Percentiles rank a stretch among this genome's conserved stretches.
Conservation (phyloP, 2,329 filamentous ascomycete genomes). For the Apiospora kogelbergensis region DNA sequence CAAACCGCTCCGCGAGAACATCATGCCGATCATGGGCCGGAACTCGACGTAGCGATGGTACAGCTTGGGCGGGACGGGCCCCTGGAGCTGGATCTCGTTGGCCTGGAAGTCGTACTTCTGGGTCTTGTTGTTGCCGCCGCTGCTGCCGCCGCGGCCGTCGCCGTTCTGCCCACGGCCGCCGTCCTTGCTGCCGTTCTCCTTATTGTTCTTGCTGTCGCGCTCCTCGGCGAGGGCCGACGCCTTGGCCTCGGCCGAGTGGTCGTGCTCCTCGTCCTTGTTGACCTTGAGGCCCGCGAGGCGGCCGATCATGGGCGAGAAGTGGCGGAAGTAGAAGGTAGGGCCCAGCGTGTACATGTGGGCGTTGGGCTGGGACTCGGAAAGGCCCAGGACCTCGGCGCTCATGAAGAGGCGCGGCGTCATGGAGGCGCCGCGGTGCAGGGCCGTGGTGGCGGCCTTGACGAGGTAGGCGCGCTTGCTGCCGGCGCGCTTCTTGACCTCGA, state of each 20-base stretch:
- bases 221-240: conserved; percentile 14
- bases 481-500: conserved; percentile 76
- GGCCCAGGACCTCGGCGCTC: conserved; percentile 76
- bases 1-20: conserved; percentile 79
- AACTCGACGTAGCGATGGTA: conserved; percentile 96
- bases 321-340: conserved; percentile 73
- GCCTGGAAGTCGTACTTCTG: conserved; percentile 92
- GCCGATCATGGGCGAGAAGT: conserved; percentile 88
- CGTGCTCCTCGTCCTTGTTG: conserved; percentile 55
- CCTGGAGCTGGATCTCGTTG: conserved; percentile 83
- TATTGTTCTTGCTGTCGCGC: not conserved
- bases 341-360: conserved; percentile 78
- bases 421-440: conserved; percentile 60
- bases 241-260: conserved; percentile 24
- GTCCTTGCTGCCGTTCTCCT: not conserved
- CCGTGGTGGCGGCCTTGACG: conserved; percentile 65
- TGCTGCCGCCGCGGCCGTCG: not conserved
- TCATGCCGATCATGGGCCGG: conserved; percentile 81
- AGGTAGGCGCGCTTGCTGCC: conserved; percentile 86
- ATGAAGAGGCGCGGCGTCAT: conserved; percentile 71
- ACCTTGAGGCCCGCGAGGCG: conserved; percentile 73
- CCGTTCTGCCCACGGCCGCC: not conserved
- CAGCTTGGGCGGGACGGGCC: conserved; percentile 75
- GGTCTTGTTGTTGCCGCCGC: conserved; percentile 38
- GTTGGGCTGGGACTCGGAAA: conserved; percentile 64